Conservation (phyloP, 2,329 filamentous ascomycete species). For the Fusarium albidum region DNA sequence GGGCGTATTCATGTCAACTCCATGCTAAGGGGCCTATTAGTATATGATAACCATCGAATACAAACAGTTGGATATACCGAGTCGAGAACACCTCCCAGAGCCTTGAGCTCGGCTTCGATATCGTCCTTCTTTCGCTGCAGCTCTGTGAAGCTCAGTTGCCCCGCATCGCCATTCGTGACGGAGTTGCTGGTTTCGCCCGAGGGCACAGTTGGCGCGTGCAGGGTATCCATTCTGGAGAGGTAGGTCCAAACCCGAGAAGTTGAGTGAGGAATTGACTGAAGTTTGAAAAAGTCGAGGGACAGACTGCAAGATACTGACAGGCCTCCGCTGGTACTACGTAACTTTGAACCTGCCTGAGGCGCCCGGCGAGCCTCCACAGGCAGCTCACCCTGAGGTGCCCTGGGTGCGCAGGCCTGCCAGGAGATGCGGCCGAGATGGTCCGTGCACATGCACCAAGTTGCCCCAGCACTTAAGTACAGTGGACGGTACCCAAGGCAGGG, state of each 20-base stretch:
- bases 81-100: constrained; percentile 85
- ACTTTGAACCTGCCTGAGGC: too few relatives aligned
- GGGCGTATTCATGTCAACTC: constrained; percentile 89
- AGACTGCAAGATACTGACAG: background rate
- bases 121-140: constrained; percentile 85
- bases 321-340: too few relatives aligned
- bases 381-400: too few relatives aligned
- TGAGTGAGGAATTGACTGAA: background rate
- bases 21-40: constrained; percentile 68
- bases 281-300: background rate
- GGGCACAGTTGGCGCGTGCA: constrained; percentile 67
- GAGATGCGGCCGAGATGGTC: too few relatives aligned
- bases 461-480: too few relatives aligned
- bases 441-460: too few relatives aligned
- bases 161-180: constrained; percentile 66
- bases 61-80: constrained; percentile 66
- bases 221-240: constrained; percentile 57
- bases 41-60: background rate
- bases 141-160: constrained; percentile 76
- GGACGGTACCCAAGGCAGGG: constrained; percentile 3
- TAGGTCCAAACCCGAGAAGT: constrained; percentile 14
- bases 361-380: too few relatives aligned
- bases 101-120: constrained; percentile 86
- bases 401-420: too few relatives aligned
- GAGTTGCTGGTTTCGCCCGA: constrained; percentile 78